phyloP scores from a whole-genome alignment of 805 yeast genomes.

The Kodamaea hsintzibuensis region DNA sequence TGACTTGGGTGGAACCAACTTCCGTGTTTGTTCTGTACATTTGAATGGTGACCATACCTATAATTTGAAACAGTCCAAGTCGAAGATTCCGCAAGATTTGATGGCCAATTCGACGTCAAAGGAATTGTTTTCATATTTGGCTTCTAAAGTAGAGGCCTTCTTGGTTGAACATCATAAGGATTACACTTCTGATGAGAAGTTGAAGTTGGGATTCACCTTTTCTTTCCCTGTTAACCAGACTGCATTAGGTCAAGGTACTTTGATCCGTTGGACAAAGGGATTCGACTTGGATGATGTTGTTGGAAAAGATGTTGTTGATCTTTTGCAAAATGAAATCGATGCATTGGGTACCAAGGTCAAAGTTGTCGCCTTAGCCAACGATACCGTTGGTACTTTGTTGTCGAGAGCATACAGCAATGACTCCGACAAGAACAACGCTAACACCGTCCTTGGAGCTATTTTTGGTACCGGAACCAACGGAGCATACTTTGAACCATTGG shows the following conservation, averaged over 20 bases:
- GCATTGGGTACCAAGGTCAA: conserved; percentile 57
- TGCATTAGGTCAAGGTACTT: conserved; percentile 72
- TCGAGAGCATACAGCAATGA: conserved; percentile 81
- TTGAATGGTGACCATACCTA: conserved; percentile 81
- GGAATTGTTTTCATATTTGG: conserved; percentile 73
- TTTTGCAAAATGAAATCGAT: conserved; percentile 71
- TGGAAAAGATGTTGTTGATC: conserved; percentile 75
- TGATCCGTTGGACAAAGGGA: conserved; percentile 97
- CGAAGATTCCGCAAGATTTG: conserved; percentile 74
- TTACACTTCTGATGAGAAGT: conserved; percentile 22
- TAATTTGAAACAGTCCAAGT: conserved; percentile 71
- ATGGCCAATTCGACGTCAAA: conserved; percentile 65
- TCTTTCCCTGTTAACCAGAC: conserved; percentile 91
- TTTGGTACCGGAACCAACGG: conserved; percentile 99
- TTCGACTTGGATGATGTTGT: conserved; percentile 84
- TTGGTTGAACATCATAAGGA: conserved; percentile 65
- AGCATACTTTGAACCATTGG: conserved; percentile 80
- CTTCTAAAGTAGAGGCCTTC: conserved; percentile 66
- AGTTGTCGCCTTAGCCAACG: conserved; percentile 90
- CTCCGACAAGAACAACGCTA: conserved; percentile 61
- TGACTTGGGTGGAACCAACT: conserved; percentile 95
- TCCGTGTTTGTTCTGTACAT: conserved; percentile 86
- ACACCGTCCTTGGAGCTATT: conserved; percentile 84
- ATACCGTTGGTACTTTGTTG: conserved; percentile 91
- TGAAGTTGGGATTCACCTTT: conserved; percentile 90